phyloP scores from a whole-genome alignment of 2,329 filamentous ascomycete genomes.

The Claviceps africana region DNA sequence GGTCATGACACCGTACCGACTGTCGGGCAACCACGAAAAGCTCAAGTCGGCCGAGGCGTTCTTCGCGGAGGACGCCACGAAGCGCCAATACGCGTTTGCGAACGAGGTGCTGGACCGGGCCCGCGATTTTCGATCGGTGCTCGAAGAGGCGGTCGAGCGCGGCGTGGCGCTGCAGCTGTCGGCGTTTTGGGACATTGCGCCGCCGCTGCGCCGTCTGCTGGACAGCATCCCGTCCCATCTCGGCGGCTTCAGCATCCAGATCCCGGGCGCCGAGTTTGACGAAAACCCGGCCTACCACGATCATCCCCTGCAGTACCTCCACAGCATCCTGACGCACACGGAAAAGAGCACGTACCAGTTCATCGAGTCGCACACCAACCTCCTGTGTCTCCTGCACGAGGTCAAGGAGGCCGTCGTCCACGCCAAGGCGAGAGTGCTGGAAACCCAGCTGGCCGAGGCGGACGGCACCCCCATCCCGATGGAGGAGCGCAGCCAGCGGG shows the following conservation, averaged over 20 bases:
- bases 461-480: constrained; percentile 18
- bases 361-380: constrained; percentile 85
- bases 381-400: constrained; percentile 81
- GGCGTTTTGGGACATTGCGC: constrained; percentile 96
- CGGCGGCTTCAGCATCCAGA: constrained; percentile 53
- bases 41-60: constrained; percentile 65
- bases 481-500: constrained; percentile 24
- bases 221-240: constrained; percentile 59
- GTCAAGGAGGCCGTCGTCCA: constrained; percentile 67
- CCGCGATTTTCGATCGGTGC: constrained; percentile 60
- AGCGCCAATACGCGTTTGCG: constrained; percentile 57
- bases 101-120: constrained; percentile 59
- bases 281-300: constrained; percentile 74
- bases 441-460: constrained; percentile 42
- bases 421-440: constrained; percentile 52
- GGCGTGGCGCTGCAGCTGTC: constrained; percentile 86
- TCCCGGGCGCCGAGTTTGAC: constrained; percentile 63
- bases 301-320: constrained; percentile 83
- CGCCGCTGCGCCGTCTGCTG: constrained; percentile 61
- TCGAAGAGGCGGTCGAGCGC: constrained; percentile 72
- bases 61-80: constrained; percentile 64
- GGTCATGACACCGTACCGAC: constrained; percentile 65
- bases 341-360: constrained; percentile 94
- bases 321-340: constrained; percentile 69
- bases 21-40: constrained; percentile 66